Base-by-base conservation (phyloP, 371 early-diverging fungal species). In the Mucor racemosus region DNA sequence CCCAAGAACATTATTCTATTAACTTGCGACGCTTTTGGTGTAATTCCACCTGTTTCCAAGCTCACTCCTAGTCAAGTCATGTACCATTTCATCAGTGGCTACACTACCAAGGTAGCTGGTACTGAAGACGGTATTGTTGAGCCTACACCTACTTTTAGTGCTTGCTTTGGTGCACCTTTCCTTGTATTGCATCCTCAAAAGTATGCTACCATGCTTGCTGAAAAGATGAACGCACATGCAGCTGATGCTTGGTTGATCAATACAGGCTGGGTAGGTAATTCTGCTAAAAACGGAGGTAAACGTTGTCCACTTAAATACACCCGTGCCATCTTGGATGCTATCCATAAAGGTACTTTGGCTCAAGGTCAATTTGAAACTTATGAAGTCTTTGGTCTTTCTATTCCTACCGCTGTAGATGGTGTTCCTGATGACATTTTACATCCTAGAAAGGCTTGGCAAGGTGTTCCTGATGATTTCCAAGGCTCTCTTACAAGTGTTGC, bases 1-100 rank as follows among this genome's bases (percentile, higher is more conserved):
- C 99, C 99, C 61, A 89, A 91, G 80, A 97, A 98, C 88, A 94
- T 98, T 68, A 92, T 98, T 76, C 81, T 98, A 69, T 82, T 98
- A 70, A 98, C 99, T 33, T 97, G 97, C 79, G 99, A 98, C 73
- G 99, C 98, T 60, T 97, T 97, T 76, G 99, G 99, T 71, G 96
- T 98, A 39, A 84, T 98, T 53, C 99, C 98, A 5, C 98, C 97
- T 50, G 94, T 98, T 35, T 88, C 97, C 68, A 94, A 94, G 78
- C 85, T 98, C 64, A 92, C 92, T 2, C 80, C 95, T 7, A 90
- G 88, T 7, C 99, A 98, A 77, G 96, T 93, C 74, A 96, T 96
- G 94, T 98, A 97, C 86, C 98, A 97, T 85, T 98, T 98, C 80
- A 97, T 98, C 74, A 90, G 91, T 14, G 94, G 94, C 15, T 94